Conservation (phyloP, 2,329 filamentous ascomycete species). For the Mollisiaceae sp. region DNA sequence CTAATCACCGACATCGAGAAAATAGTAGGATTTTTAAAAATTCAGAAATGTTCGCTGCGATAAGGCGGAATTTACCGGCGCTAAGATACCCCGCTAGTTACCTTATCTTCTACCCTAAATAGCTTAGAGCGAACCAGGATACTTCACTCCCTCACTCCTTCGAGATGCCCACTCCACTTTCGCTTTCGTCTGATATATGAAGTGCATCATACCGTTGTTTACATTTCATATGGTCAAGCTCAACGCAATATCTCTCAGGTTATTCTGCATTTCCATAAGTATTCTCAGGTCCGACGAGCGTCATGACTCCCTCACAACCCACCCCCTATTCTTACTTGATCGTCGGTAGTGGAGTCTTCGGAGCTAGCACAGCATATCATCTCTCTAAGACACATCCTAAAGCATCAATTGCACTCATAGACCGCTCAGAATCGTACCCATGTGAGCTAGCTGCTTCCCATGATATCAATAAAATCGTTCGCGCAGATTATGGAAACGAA, state of each 20-base stretch:
- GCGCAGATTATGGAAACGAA: slow-evolving; percentile 60
- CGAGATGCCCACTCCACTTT: not conserved
- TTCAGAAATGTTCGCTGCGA: slow-evolving; percentile 24
- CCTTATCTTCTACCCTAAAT: not conserved
- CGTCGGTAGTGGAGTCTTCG: slow-evolving; percentile 58
- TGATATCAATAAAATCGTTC: slow-evolving; percentile 65
- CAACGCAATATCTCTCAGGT: not conserved
- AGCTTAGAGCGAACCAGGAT: not conserved
- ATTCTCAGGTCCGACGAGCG: not conserved
- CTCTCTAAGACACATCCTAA: slow-evolving; percentile 49
- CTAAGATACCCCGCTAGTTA: slow-evolving; percentile 22
- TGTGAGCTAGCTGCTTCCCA: slow-evolving; percentile 57
- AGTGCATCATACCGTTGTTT: not conserved
- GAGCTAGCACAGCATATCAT: slow-evolving; percentile 56
- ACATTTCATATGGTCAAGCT: not conserved
- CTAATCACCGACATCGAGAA: too few relatives aligned
- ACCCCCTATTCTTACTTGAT: slow-evolving; percentile 44
- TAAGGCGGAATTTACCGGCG: slow-evolving; percentile 19
- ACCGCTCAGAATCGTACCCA: slow-evolving; percentile 46
- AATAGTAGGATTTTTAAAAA: too few relatives aligned
- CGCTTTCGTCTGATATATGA: not conserved
- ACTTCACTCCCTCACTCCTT: not conserved
- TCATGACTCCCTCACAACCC: slow-evolving; percentile 1
- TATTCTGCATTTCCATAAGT: not conserved
- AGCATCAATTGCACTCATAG: slow-evolving; percentile 50